A percentile compares a stretch with the other conserved stretches of the same genome.
phyloP scores from a whole-genome alignment of 2,329 filamentous ascomycete genomes.

The Cordyceps javanica region DNA sequence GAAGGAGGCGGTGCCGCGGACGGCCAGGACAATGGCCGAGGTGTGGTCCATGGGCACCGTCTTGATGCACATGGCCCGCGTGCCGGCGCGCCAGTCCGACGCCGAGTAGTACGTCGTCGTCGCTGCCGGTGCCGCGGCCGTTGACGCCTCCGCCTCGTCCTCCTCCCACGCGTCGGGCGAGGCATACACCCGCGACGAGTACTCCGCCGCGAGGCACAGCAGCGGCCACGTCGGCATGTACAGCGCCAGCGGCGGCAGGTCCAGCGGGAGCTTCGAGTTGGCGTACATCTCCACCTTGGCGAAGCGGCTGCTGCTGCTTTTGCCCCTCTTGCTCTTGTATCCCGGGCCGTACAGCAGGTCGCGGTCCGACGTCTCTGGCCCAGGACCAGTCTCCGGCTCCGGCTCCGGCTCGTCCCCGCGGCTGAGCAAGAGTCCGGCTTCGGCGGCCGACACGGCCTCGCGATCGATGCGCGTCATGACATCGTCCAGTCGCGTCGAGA shows the following conservation, averaged over 20 bases:
- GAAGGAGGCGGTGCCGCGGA: slow-evolving; percentile 73
- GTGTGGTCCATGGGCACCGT: slow-evolving; percentile 71
- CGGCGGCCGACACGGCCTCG: slow-evolving; percentile 47
- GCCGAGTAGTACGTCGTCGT: slow-evolving; percentile 59
- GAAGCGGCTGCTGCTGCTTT: slow-evolving; percentile 41
- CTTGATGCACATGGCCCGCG: slow-evolving; percentile 81
- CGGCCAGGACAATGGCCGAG: slow-evolving; percentile 75
- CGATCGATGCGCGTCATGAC: slow-evolving; percentile 68
- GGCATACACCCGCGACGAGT: slow-evolving; percentile 69
- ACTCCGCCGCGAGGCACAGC: slow-evolving; percentile 71
- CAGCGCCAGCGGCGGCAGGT: slow-evolving; percentile 63
- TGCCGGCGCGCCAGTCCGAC: slow-evolving; percentile 66
- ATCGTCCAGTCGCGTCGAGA: slow-evolving; percentile 49
- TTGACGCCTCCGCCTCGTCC: neutral
- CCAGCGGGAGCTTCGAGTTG: slow-evolving; percentile 66
- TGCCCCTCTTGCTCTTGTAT: slow-evolving; percentile 22
- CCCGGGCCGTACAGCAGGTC: neutral
- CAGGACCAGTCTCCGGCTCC: neutral
- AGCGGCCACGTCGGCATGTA: slow-evolving; percentile 70
- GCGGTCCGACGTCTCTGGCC: neutral
- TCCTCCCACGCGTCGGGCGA: slow-evolving; percentile 54
- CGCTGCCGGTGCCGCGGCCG: too few species aligned
- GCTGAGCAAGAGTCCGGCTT: slow-evolving; percentile 47
- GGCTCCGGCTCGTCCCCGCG: slow-evolving; percentile 12
- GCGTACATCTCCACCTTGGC: slow-evolving; percentile 72